These are phyloP conservation scores for Amylocystis lapponica DNA, from an alignment of 768 basidiomycete genomes.

Conservation along the genomic window DNA sequence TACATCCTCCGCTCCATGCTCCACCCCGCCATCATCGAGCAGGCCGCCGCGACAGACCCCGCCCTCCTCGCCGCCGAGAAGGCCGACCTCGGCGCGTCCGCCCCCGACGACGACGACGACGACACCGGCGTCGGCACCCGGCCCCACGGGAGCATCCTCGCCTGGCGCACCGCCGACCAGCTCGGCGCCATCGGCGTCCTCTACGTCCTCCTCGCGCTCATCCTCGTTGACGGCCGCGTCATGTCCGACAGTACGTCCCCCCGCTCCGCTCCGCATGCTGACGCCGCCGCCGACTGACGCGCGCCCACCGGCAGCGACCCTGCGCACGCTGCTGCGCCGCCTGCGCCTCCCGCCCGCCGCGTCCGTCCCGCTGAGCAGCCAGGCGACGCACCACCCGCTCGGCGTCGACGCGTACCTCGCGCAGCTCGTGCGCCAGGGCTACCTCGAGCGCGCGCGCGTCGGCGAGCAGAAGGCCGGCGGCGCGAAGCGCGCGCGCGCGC, in stretches of 20 bases:
- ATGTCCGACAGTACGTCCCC: conserved; percentile 63
- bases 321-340: conserved; percentile 63
- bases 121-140: conserved; percentile 41
- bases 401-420: conserved; percentile 64
- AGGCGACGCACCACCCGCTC: conserved; percentile 43
- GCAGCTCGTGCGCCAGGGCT: conserved; percentile 61
- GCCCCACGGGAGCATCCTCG: conserved; percentile 63
- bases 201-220: conserved; percentile 75
- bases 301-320: conserved; percentile 63
- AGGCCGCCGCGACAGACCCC: conserved; percentile 47
- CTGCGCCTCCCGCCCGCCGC: conserved; percentile 53
- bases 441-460: conserved; percentile 62
- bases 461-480: conserved; percentile 40
- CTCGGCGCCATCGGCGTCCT: conserved; percentile 67
- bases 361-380: conserved; percentile 45
- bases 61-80: conserved; percentile 41
- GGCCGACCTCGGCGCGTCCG: conserved; percentile 43
- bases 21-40: conserved; percentile 53
- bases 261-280: neutral
- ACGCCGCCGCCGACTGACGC: neutral
- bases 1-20: conserved; percentile 81
- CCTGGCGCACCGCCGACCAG: conserved; percentile 66
- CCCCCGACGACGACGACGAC: conserved; percentile 43
- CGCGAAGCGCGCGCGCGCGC: conserved; percentile 49
- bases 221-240: conserved; percentile 74